Evolutionary conservation across 257 asterid genomes (phyloP), one percentile per base, ranked within the genome.

Genomic region (Nicotiana attenuata): DNA sequence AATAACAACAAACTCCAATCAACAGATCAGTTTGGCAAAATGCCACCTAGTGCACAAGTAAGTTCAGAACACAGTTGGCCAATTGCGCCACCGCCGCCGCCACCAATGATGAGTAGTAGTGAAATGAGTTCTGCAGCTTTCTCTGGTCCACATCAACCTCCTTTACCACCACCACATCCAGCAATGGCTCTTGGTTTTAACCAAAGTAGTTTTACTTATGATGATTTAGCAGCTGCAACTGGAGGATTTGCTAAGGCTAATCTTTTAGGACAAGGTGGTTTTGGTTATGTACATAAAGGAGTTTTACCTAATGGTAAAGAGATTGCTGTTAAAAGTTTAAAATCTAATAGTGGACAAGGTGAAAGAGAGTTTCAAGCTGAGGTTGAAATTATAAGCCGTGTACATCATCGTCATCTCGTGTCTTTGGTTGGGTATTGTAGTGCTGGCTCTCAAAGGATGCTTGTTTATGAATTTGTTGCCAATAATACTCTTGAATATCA

Each of bases 51-150:
- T 76, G 87, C 81, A 6, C 89, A 73, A 3, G 88, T 92, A 66
- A 95, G 97, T 78, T 90, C 96, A 0, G 99, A 95, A 26, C 87
- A 87, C 19, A 80, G 90, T 2, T 92, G 98, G 98, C 85, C 90
- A 26, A 80, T 87, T 4, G 88, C 82, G 20, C 96, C 97, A 0
- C 99, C 99, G 1, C 98, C 98, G 0, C 98, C 97, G 0, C 98
- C 93, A 0, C 96, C 97, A 15, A 86, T 89, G 92, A 65, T 86
- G 91, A 82, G 73, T 81, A 92, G 97, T 82, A 85, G 91, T 80
- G 95, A 92, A 19, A 22, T 89, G 87, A 90, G 90, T 86, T 91
- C 98, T 0, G 85, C 87, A 0, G 92, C 88, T 0, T 95, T 81
- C 66, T 92, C 97, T 0, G 97, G 97, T 1, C 91, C 93, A 0